phyloP scores from a whole-genome alignment of 2,329 filamentous ascomycete species.

The Lithohypha guttulata region DNA sequence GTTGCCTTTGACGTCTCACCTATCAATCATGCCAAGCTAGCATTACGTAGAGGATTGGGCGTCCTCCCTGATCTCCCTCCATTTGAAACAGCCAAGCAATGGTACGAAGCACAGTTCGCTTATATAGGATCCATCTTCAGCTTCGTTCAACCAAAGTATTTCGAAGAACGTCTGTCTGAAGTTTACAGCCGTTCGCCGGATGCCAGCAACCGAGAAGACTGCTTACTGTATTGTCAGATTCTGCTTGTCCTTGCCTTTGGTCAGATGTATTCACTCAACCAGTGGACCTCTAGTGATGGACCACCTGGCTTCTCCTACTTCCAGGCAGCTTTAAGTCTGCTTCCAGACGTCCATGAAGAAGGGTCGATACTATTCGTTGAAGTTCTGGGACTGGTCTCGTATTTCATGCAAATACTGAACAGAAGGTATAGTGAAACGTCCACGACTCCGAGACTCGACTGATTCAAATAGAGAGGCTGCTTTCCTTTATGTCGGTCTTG shows the following conservation, averaged over 20 bases:
- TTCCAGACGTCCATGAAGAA: slow-evolving; percentile 47
- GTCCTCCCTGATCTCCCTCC: slow-evolving; percentile 37
- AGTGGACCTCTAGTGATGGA: slow-evolving; percentile 42
- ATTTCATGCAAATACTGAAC: slow-evolving; percentile 49
- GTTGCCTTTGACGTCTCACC: slow-evolving; percentile 29
- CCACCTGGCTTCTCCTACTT: slow-evolving; percentile 49
- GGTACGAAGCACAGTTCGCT: slow-evolving; percentile 43
- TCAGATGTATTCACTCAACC: slow-evolving; percentile 47
- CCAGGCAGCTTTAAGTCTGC: slow-evolving; percentile 39
- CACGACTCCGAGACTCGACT: no score
- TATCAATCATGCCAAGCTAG: slow-evolving; percentile 27
- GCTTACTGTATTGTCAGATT: slow-evolving; percentile 42
- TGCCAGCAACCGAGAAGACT: slow-evolving; percentile 36
- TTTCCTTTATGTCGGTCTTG: slow-evolving; percentile 44
- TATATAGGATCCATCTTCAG: slow-evolving; percentile 50
- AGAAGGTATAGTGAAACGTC: no score
- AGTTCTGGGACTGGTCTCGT: slow-evolving; percentile 44
- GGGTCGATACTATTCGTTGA: slow-evolving; percentile 46
- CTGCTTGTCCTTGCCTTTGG: slow-evolving; percentile 46
- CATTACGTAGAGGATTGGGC: slow-evolving; percentile 23
- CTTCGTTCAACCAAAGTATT: slow-evolving; percentile 38
- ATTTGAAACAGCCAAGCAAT: slow-evolving; percentile 39
- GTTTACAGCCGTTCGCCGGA: slow-evolving; percentile 37
- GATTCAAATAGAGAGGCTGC: slow-evolving; percentile 42
- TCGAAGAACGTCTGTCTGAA: slow-evolving; percentile 36